Conservation (phyloP, 2,329 filamentous ascomycete genomes). For the Salinomyces thailandicus region DNA sequence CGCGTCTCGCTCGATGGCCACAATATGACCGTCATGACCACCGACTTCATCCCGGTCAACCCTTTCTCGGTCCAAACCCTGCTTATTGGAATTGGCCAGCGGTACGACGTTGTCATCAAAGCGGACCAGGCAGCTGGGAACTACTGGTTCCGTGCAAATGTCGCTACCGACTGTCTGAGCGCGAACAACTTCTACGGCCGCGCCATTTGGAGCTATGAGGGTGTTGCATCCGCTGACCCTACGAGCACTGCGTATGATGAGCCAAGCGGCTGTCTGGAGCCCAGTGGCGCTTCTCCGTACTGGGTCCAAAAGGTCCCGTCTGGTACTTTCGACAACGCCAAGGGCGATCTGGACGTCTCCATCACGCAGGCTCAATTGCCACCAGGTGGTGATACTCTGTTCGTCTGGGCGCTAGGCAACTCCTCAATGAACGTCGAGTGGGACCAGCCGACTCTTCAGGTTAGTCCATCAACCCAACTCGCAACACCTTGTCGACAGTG, state of each 20-base stretch:
- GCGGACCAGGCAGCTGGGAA: slow-evolving; percentile 34
- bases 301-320: slow-evolving; percentile 28
- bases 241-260: slow-evolving; percentile 14
- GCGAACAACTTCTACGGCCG: slow-evolving; percentile 25
- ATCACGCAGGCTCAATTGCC: slow-evolving; percentile 22
- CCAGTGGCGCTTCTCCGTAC: slow-evolving; percentile 21
- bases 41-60: slow-evolving; percentile 35
- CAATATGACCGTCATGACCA: slow-evolving; percentile 33
- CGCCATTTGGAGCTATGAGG: slow-evolving; percentile 28
- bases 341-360: slow-evolving; percentile 22
- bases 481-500: too few species aligned
- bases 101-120: slow-evolving; percentile 38
- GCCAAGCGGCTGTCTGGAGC: slow-evolving; percentile 23
- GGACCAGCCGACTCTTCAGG: slow-evolving; percentile 35
- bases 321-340: slow-evolving; percentile 2
- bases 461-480: too few species aligned
- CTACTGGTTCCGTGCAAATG: slow-evolving; percentile 37
- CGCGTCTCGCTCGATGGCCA: slow-evolving; percentile 33
- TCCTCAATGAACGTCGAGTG: slow-evolving; percentile 34
- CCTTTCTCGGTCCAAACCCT: slow-evolving; percentile 31
- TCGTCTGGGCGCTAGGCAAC: slow-evolving; percentile 31
- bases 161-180: slow-evolving; percentile 28
- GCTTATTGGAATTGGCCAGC: slow-evolving; percentile 34
- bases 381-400: slow-evolving; percentile 29
- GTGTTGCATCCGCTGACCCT: slow-evolving; percentile 14